phyloP scores from a whole-genome alignment of 2,329 filamentous ascomycete genomes.

The Alternaria infectoria region DNA sequence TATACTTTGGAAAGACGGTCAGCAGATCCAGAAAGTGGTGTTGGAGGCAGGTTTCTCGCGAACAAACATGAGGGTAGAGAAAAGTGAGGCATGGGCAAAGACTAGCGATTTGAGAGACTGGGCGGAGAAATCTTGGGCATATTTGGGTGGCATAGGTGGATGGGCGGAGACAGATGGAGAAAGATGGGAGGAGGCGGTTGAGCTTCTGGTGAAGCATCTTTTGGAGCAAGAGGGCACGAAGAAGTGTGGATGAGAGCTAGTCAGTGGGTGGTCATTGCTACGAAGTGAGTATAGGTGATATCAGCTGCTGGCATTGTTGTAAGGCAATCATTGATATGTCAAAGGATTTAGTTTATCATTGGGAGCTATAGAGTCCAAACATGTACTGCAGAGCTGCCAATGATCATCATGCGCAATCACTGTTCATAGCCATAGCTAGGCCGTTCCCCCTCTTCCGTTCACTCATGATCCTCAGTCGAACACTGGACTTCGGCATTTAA shows the following conservation, averaged over 20 bases:
- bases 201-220: constrained; percentile 26
- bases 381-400: not conserved
- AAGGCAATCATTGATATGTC: not conserved
- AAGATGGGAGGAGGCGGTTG: constrained; percentile 39
- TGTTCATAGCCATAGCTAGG: not conserved
- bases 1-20: constrained; percentile 35
- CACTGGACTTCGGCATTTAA: not conserved
- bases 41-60: constrained; percentile 33
- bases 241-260: constrained; percentile 36
- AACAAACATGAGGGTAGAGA: constrained; percentile 29
- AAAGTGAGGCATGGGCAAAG: constrained; percentile 32
- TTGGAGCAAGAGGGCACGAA: constrained; percentile 25
- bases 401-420: not conserved
- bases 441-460: not conserved
- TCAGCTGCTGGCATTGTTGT: not conserved
- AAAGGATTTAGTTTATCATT: not conserved
- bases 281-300: constrained; percentile 16
- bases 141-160: constrained; percentile 31
- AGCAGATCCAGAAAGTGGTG: constrained; percentile 36
- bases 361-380: not conserved
- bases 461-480: not conserved
- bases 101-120: constrained; percentile 26
- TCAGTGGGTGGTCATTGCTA: constrained; percentile 38
- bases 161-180: constrained; percentile 35
- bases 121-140: constrained; percentile 41